Base-by-base conservation (phyloP, 768 basidiomycete species). In the Kockovaella imperatae region DNA sequence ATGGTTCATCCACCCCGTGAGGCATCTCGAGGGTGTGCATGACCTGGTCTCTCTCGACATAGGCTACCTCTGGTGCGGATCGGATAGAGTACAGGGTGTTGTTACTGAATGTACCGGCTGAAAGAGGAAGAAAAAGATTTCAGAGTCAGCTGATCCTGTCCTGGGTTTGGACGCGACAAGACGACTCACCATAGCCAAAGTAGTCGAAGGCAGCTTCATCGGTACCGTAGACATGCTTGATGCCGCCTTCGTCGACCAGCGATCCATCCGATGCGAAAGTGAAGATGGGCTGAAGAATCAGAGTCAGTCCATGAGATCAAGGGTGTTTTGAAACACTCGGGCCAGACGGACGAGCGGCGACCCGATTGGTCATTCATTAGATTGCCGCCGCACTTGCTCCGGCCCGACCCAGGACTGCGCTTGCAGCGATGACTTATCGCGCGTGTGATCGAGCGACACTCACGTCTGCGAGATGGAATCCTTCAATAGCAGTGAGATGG, bases 21-120 rank as follows among this genome's bases (percentile, higher is more conserved):
- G 69, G 61, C 48, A 74, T 58, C 1, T 83, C 83, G 57, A 78
- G 77, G 2, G 86, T 83, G 50, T 75, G 79, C n/a, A 97, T 88
- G 60, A 91, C 75, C 75, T 95, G 90, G 77, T 99, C 95, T 49
- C 77, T 80, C 77, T 99, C 95, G 44, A 99, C 76, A 64, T 84
- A 93, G 15, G 81, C 84, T 26, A 99, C 91, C 70, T 93, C 90
- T 8, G 89, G 89, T 76, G 83, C 77, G 42, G 77, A 71, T 45
- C 93, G 78, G 68, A 99, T 81, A 61, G 79, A 77, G 45, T 87
- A 78, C 42, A 99, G 66, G 35, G 84, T 83, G 25, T 70, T 64
- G 24, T 79, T 72, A 17, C 82, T 78, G 76, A 96, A 91, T 59
- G 72, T 75, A 30, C 88, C 91, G 20, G 88, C 77, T 70, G 42